Base-by-base conservation (phyloP, 805 yeast species). In the Myxozyma monticola region DNA sequence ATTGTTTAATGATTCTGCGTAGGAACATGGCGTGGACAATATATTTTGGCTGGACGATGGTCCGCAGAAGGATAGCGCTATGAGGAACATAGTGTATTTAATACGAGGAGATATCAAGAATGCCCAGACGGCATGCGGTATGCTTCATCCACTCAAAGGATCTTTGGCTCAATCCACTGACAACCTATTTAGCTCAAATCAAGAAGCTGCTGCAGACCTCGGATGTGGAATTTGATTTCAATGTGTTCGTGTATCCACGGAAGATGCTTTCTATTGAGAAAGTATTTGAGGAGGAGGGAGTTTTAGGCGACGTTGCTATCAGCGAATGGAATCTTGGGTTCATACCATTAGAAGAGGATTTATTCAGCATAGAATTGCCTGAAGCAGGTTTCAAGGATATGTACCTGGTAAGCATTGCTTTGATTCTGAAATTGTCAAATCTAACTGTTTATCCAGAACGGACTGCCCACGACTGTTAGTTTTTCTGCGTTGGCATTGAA, bases 401-500 rank as follows among this genome's bases (percentile, higher is more conserved):
- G 18, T 79, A 81, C 57, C 37, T 50, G 20, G 42, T 33, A 29
- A 10, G 48, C 15, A 17, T 33, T n/a, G n/a, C 9, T 28, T 34
- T 18, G 15, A 10, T 20, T 2, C 18, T 35, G 15, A 37, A 17
- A n/a, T n/a, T n/a, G 10, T 8, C 15, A 41, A 65, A 73, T 12
- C 35, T 29, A 20, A 38, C 33, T 3, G 42, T 7, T 62, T 72
- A n/a, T n/a, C n/a, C 24, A 47, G 52, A 8, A 43, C 17, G 51
- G 51, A 1, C 35, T 54, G 12, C 59, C 59, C 2, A 51, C 59
- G 5, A 54, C 79, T 6, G 68, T 82, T 0, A 71, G 77, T 22
- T 60, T 65, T 37, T 60, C 84, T 2, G 78, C 86, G 0, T 67
- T 73, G 26, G 69, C 80, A 0, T 60, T 86, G 31, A 65, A 83